These are phyloP conservation scores for Aspergillus oerlinghausenensis DNA, from an alignment of 2,329 filamentous ascomycete species.

Conservation along the genomic window DNA sequence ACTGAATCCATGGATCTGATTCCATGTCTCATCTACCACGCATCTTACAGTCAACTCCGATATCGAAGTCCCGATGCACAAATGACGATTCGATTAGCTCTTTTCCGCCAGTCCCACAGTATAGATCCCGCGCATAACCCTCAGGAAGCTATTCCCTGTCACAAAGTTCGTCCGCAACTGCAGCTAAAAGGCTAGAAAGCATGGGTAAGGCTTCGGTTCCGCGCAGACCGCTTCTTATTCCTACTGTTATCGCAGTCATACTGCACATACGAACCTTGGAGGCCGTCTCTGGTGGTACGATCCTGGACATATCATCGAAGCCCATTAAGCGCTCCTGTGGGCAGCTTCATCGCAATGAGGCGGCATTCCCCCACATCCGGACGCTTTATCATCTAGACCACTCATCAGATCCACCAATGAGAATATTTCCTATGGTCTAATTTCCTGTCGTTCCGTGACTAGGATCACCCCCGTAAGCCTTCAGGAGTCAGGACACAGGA, in stretches of 20 bases:
- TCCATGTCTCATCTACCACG: too few relatives aligned
- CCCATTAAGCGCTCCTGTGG: constrained; percentile 1
- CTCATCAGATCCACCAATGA: not conserved
- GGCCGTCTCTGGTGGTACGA: not conserved
- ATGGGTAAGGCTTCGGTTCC: constrained; percentile 3
- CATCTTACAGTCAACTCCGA: not conserved
- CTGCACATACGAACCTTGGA: not conserved
- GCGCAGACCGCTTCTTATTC: constrained; percentile 19
- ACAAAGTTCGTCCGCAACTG: not conserved
- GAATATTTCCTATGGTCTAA: not conserved
- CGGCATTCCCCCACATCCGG: not conserved
- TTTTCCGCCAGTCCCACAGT: not conserved
- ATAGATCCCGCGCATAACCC: not conserved
- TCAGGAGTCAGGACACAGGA: not conserved
- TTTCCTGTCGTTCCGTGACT: not conserved
- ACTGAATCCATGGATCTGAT: too few relatives aligned
- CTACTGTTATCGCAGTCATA: not conserved
- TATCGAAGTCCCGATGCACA: not conserved
- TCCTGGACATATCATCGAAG: not conserved
- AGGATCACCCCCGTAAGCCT: not conserved
- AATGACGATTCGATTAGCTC: not conserved
- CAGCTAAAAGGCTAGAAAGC: not conserved
- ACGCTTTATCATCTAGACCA: not conserved
- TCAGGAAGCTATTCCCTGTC: not conserved
- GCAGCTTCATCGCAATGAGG: not conserved